phyloP scores from a whole-genome alignment of 2,329 filamentous ascomycete species.

The Allantophomopsis lycopodina region DNA sequence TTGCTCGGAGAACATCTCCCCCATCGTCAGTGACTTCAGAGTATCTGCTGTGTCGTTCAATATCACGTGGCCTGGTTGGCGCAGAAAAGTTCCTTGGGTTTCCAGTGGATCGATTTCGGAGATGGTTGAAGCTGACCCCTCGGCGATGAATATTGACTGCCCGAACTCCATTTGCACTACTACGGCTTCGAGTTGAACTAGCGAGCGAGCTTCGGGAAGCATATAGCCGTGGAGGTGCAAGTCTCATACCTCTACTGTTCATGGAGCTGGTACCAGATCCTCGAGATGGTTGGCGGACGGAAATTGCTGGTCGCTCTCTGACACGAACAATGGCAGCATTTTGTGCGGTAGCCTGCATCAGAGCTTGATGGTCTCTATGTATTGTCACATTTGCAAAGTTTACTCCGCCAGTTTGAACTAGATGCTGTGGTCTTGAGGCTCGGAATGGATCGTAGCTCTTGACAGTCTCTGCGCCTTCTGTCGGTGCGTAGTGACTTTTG shows the following conservation, averaged over 20 bases:
- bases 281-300: conserved; percentile 2
- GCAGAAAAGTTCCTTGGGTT: conserved; percentile 3
- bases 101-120: conserved; percentile 18
- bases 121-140: conserved; percentile 48
- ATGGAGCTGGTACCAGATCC: conserved; percentile 3
- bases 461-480: conserved; percentile 27
- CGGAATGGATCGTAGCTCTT: conserved; percentile 77
- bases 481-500: conserved; percentile 16
- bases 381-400: conserved; percentile 15
- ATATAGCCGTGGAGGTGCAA: conserved; percentile 14
- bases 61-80: not conserved
- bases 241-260: conserved; percentile 2
- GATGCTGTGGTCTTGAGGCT: conserved; percentile 32
- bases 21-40: conserved; percentile 11
- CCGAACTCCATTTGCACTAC: conserved; percentile 19
- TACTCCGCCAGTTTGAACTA: conserved; percentile 28
- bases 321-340: not conserved
- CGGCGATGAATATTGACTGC: conserved; percentile 40
- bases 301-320: not conserved
- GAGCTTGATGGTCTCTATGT: conserved; percentile 6
- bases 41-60: conserved; percentile 8
- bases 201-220: conserved; percentile 32
- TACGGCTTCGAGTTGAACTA: conserved; percentile 24
- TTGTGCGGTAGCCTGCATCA: not conserved
- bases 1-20: conserved; percentile 5